Percentiles rank a stretch among this genome's conserved stretches.
Evolutionary conservation across 108 stramenopile species (phyloP).

Genomic region (Aurantiochytrium sp.): DNA sequence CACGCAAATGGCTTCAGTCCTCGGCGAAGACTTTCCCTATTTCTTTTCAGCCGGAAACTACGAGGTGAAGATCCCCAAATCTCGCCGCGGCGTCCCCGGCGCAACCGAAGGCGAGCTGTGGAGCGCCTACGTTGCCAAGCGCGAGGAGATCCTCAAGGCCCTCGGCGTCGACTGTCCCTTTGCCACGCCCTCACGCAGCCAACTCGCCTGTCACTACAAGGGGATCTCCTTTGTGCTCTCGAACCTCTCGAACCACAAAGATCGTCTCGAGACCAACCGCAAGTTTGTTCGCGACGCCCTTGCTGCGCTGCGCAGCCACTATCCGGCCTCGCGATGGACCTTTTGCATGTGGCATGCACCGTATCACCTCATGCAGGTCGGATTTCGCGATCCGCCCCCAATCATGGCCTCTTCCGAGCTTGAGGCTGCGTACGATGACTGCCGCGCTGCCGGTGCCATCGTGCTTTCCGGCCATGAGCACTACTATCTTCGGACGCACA

Average conservation of each 20-base stretch:
- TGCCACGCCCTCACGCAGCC: background rate
- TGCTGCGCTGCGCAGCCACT: background rate
- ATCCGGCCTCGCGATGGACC: background rate
- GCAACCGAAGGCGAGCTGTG: background rate
- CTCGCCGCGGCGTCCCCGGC: background rate
- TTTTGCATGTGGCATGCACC: conserved; percentile 31
- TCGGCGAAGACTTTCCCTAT: background rate
- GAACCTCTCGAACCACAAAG: background rate
- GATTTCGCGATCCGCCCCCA: background rate
- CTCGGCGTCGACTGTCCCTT: background rate
- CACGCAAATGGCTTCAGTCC: background rate
- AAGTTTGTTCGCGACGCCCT: background rate
- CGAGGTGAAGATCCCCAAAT: conserved; percentile 7
- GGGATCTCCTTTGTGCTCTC: conserved; percentile 1
- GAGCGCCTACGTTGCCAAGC: background rate
- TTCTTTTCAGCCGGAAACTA: conserved; percentile 1
- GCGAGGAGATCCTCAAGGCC: background rate
- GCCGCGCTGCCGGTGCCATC: background rate
- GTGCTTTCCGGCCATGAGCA: conserved; percentile 7
- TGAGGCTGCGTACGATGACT: background rate
- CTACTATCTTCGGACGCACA: background rate
- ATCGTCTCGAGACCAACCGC: background rate
- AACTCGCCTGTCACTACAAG: conserved; percentile 6
- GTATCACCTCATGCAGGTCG: background rate
- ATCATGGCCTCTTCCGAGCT: background rate